A percentile compares a stretch with the other conserved stretches of the same genome.
Evolutionary conservation across 2,329 filamentous ascomycete genomes (phyloP).

Genomic region (Chlorencoelia australis): DNA sequence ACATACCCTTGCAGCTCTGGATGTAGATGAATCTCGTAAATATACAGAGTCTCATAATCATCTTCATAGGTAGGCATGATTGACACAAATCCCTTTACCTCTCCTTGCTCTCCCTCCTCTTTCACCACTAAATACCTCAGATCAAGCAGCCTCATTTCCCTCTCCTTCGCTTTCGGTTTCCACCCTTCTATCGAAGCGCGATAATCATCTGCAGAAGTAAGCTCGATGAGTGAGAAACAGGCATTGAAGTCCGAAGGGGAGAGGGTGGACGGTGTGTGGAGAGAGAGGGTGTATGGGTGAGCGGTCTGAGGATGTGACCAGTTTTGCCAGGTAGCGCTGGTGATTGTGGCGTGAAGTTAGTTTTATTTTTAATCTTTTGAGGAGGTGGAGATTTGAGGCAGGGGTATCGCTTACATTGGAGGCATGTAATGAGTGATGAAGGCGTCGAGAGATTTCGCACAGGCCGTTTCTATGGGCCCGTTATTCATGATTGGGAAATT

Average conservation of each 20-base stretch:
- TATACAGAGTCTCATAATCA: conserved; percentile 57
- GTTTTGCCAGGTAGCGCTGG: no score
- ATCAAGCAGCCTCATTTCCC: conserved; percentile 58
- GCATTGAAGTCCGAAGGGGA: conserved; percentile 35
- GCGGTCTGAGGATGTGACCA: background rate
- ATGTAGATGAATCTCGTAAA: conserved; percentile 67
- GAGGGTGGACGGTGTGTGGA: conserved; percentile 34
- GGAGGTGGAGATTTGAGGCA: background rate
- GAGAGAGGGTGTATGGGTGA: conserved; percentile 32
- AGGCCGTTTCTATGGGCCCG: conserved; percentile 39
- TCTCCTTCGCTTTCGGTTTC: conserved; percentile 48
- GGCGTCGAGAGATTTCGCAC: conserved; percentile 35
- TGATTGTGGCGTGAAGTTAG: background rate
- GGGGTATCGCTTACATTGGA: conserved; percentile 22
- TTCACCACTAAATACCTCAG: conserved; percentile 60
- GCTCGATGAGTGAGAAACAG: conserved; percentile 48
- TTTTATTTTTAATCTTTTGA: conserved; percentile 11
- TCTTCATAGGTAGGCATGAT: conserved; percentile 65
- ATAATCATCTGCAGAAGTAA: conserved; percentile 57
- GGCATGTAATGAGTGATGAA: conserved; percentile 41
- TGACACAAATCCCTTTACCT: conserved; percentile 48
- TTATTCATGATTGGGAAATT: no score
- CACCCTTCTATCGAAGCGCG: conserved; percentile 51
- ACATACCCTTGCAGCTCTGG: conserved; percentile 43
- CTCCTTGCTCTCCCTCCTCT: conserved; percentile 15